Evolutionary conservation across 2,329 filamentous ascomycete genomes (phyloP), one percentile per base, ranked within the genome.

Genomic region (Ascosphaera apis): DNA sequence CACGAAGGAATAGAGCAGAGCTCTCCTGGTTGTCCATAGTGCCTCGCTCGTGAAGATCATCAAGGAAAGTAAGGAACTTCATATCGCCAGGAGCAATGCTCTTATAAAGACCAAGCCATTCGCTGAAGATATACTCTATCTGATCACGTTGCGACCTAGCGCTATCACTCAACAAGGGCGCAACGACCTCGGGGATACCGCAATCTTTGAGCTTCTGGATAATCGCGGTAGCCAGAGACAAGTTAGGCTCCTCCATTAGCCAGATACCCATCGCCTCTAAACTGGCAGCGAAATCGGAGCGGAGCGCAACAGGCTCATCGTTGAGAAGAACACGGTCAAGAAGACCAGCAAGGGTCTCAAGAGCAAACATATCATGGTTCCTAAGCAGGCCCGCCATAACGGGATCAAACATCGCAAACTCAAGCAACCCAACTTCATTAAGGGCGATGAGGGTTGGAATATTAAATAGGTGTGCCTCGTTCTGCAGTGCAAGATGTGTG

Each of bases 101-200:
- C 53, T 77, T 77, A 57, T 67, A 76, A 5, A 93, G 67, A 40
- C 76, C 73, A 18, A 86, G 69, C 88, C 88, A 98, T 57, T 98
- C 88, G 31, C 86, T 83, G 48, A 98, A 93, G 15, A 93, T 67
- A 50, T 98, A 95, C 46, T 91, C 82, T 56, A 91, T 72, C 52
- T 93, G 82, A 41, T 91, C 81, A 42, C 74, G 71, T 44, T 74
- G 74, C 21, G 69, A 63, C 28, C 59, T 53, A 12, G 62, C 56
- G 35, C 70, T 65, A 38, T 75, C 69, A 15, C 66, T 69, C 19
- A 63, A 57, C 36, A 64, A 54, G 37, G 64, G 53, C 43, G 65
- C 62, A 35, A 60, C 51, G 58, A 67, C 57, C 60, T 81, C 52
- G 3, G 60, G 60, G 30, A 67, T 58, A 11, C 65, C 61, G 36